Percentiles rank a stretch among this genome's conserved stretches.
Evolutionary conservation across 345 rosid genomes (phyloP).

Genomic region (Murraya koenigii): DNA sequence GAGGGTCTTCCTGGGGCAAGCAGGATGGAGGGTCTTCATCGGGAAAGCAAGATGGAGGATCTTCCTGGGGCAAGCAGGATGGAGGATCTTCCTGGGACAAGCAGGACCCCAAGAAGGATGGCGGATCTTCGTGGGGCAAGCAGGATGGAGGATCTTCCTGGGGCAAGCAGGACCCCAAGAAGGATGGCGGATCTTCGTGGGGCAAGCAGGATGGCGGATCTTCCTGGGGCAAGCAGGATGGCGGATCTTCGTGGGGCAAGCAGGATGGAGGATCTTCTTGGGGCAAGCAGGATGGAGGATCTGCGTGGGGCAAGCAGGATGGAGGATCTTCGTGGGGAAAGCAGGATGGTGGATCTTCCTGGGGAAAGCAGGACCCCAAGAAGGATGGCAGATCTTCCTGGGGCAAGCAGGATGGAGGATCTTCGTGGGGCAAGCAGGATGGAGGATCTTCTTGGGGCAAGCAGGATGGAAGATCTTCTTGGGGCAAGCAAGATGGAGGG

Average conservation of each 20-base stretch:
- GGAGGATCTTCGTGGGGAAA: constrained; percentile 15
- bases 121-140: background rate
- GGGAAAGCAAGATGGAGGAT: background rate
- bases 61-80: background rate
- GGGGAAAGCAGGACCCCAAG: background rate
- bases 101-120: too few relatives aligned
- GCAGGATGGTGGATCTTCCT: background rate
- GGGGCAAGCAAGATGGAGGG: constrained; percentile 2
- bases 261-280: background rate
- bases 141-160: background rate
- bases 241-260: background rate
- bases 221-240: too few relatives aligned
- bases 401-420: constrained; percentile 12
- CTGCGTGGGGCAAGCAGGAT: constrained; percentile 28
- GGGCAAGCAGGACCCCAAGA: too few relatives aligned
- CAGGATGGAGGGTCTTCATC: constrained; percentile 10
- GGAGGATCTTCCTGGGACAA: background rate
- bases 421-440: background rate
- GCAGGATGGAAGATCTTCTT: constrained; percentile 14
- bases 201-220: too few relatives aligned
- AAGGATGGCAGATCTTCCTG: too few relatives aligned
- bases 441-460: constrained; percentile 26
- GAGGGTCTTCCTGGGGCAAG: background rate
- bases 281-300: constrained; percentile 21
- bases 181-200: too few relatives aligned